Evolutionary conservation across 179 eudicot species (phyloP), one percentile per base, ranked within the genome.

Genomic region (Gypsophila paniculata): DNA sequence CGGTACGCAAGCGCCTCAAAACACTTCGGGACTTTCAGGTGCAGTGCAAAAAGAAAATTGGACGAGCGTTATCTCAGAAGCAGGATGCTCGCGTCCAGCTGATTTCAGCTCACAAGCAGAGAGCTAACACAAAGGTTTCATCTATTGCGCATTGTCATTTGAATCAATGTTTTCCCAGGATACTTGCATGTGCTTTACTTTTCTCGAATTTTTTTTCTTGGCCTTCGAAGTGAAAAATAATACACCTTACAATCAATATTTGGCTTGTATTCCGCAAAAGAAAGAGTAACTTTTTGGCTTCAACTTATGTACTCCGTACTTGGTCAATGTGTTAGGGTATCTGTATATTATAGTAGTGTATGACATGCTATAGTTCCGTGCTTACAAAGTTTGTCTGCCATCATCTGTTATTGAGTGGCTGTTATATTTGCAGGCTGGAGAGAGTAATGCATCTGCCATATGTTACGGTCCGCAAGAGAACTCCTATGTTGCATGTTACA

Each of bases 401-500:
- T 42, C 22, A 26, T 65, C 60, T 51, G 46, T 2, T 2, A 46
- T 63, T 74, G 32, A 74, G 64, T 49, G 71, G 59, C 58, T 26
- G 21, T 67, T 57, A 32, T 55, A 71, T 38, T 69, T 74, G 67
- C 87, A 91, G 96, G 74, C 61, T 36, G 61, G 75, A 26, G 88
- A 81, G 62, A 83, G 85, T 69, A 81, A 72, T 74, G 55, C 48
- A 5, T 75, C 83, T 55, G 85, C 89, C 39, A 70, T 82, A 67
- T 79, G 61, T 70, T 80, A 72, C 75, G 97, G 98, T n/a, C 97
- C 98, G 58, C 69, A 72, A 6, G 96, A 91, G 73, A 93, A 93
- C 84, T 78, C 89, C 69, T 90, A 84, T 68, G 96, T 91, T 61
- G 79, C 86, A 60, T 76, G 72, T 53, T 89, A 85, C 75, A 84